A percentile compares a stretch with the other conserved stretches of the same genome.
These are phyloP conservation scores for Leavenworthia alabamica DNA, from an alignment of 345 rosid genomes.

Conservation along the genomic window DNA sequence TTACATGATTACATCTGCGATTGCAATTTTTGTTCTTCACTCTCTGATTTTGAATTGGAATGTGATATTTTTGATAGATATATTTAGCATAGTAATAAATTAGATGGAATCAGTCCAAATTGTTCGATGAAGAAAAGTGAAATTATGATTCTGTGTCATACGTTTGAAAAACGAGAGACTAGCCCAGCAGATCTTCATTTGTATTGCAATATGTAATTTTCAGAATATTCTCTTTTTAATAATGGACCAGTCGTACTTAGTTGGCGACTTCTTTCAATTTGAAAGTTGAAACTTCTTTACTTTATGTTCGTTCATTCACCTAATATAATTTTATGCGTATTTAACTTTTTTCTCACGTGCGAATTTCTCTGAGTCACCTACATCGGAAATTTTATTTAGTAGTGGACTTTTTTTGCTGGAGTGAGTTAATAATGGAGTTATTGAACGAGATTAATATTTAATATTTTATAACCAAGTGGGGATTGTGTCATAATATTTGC, in stretches of 20 bases:
- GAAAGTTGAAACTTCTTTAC: background rate
- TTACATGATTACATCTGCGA: background rate
- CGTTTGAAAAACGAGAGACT: background rate
- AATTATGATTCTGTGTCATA: background rate
- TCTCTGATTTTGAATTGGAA: background rate
- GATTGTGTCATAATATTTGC: background rate
- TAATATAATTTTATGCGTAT: background rate
- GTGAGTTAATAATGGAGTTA: background rate
- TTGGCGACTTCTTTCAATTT: slow-evolving; percentile 8
- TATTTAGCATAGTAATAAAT: background rate
- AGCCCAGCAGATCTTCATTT: background rate
- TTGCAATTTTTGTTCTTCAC: background rate
- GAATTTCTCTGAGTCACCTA: slow-evolving; percentile 18
- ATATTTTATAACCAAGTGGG: background rate
- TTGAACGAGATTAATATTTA: background rate
- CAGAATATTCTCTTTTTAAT: background rate
- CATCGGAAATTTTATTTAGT: background rate
- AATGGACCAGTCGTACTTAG: slow-evolving; percentile 9
- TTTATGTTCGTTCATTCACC: slow-evolving; percentile 7
- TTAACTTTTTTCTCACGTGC: slow-evolving; percentile 19
- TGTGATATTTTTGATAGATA: background rate
- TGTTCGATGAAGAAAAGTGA: background rate
- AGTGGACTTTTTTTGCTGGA: background rate
- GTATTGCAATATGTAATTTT: slow-evolving; percentile 3
- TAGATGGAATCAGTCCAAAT: background rate